These are phyloP conservation scores for Alternaria incomplexa DNA, from an alignment of 2,329 filamentous ascomycete species.

Conservation along the genomic window DNA sequence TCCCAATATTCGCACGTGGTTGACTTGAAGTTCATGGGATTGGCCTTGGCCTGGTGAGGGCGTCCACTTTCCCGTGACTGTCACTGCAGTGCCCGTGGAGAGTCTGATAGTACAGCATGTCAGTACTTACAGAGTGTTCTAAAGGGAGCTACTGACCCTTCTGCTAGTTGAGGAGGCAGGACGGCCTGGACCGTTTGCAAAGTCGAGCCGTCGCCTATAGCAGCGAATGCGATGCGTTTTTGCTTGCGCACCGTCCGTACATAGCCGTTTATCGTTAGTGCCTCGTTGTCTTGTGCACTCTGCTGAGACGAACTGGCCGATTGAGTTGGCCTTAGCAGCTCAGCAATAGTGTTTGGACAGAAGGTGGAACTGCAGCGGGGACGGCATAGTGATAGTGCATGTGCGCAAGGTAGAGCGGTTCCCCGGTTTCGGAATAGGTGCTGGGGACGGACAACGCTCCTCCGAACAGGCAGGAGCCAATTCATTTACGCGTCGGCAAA, in stretches of 20 bases:
- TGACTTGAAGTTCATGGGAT: conserved; percentile 80
- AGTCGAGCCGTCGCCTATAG: conserved; percentile 86
- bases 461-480: conserved; percentile 29
- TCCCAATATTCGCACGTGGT: conserved; percentile 72
- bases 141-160: conserved; percentile 64
- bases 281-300: conserved; percentile 43
- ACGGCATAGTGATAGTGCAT: conserved; percentile 24
- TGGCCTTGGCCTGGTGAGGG: conserved; percentile 72
- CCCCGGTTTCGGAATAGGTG: conserved; percentile 21
- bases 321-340: conserved; percentile 62
- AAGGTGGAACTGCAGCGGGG: conserved; percentile 40
- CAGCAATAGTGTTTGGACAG: conserved; percentile 43
- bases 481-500: conserved; percentile 38
- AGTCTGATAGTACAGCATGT: conserved; percentile 61
- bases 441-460: conserved; percentile 29
- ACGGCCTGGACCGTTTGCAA: conserved; percentile 80
- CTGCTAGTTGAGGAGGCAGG: conserved; percentile 71
- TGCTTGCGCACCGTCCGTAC: conserved; percentile 85
- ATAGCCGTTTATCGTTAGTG: conserved; percentile 70
- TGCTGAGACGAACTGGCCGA: conserved; percentile 53
- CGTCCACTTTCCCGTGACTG: conserved; percentile 78
- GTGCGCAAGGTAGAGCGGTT: conserved; percentile 20
- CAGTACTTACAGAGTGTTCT: conserved; percentile 14
- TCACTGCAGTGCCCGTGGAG: conserved; percentile 80
- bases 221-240: conserved; percentile 82